A percentile compares a stretch with the other conserved stretches of the same genome.
Conservation (phyloP, 2,329 filamentous ascomycete genomes). For the Scedosporium dehoogii region DNA sequence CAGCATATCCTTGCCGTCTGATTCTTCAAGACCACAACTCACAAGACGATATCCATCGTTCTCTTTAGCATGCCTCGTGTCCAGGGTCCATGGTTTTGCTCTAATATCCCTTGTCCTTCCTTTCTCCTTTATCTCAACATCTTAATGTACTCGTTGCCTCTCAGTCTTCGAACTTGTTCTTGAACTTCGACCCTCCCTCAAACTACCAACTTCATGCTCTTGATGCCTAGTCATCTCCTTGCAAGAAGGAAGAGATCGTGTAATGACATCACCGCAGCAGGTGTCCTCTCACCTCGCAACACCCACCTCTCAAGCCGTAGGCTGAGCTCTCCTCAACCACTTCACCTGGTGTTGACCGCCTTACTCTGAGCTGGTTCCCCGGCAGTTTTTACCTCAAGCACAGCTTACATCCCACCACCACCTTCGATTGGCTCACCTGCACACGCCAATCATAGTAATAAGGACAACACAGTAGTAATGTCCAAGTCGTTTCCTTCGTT, state of each 20-base stretch:
- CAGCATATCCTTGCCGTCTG: constrained; percentile 4
- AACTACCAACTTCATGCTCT: neutral
- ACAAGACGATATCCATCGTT: neutral
- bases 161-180: neutral
- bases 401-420: neutral
- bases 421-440: neutral
- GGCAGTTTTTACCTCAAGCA: neutral
- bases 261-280: neutral
- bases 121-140: neutral
- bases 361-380: neutral
- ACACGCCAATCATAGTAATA: neutral
- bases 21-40: neutral
- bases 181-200: neutral
- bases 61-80: neutral
- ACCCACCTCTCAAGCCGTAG: neutral
- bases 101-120: neutral
- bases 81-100: neutral
- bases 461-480: neutral
- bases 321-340: neutral
- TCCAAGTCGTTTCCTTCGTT: neutral
- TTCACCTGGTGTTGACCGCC: neutral
- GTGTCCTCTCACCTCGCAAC: neutral
- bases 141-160: too few species aligned
- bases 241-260: neutral
- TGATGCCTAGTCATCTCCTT: too few species aligned